Percentiles rank a stretch among this genome's conserved stretches.
Evolutionary conservation across 495 filamentous ascomycete genomes (phyloP).

Genomic region (Daldinia concentrica): DNA sequence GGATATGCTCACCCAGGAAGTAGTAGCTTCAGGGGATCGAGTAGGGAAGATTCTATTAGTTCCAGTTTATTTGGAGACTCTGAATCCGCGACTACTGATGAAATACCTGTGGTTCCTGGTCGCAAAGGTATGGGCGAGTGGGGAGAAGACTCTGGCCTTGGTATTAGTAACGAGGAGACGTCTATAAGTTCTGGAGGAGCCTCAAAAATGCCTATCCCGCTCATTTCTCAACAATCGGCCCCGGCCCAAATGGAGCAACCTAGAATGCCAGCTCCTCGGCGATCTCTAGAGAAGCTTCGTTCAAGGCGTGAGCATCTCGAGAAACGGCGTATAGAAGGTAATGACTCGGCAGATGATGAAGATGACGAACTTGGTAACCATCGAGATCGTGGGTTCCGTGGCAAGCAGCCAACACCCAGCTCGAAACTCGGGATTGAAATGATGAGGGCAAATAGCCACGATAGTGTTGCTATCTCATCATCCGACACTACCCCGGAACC

Average conservation of each 20-base stretch:
- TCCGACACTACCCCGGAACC: slow-evolving; percentile 54
- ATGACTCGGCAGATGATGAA: slow-evolving; percentile 90
- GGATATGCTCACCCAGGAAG: slow-evolving; percentile 72
- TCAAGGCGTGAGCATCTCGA: slow-evolving; percentile 81
- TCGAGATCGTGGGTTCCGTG: slow-evolving; percentile 59
- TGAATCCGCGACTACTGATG: slow-evolving; percentile 80
- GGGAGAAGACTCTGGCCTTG: slow-evolving; percentile 72
- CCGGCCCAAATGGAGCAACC: slow-evolving; percentile 68
- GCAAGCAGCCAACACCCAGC: slow-evolving; percentile 57
- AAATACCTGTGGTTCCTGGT: slow-evolving; percentile 78
- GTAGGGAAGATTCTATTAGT: slow-evolving; percentile 83
- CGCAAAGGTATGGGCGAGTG: slow-evolving; percentile 76
- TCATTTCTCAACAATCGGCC: slow-evolving; percentile 72
- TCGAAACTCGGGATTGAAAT: slow-evolving; percentile 93
- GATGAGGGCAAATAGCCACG: slow-evolving; percentile 94
- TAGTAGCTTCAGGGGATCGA: slow-evolving; percentile 78
- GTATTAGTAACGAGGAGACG: slow-evolving; percentile 68
- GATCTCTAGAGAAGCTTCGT: slow-evolving; percentile 79
- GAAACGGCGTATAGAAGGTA: slow-evolving; percentile 77
- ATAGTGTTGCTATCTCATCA: slow-evolving; percentile 71
- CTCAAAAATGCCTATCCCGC: slow-evolving; percentile 56
- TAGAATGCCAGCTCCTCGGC: slow-evolving; percentile 64
- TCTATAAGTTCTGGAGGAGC: slow-evolving; percentile 45
- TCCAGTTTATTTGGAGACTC: slow-evolving; percentile 88
- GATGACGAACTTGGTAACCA: slow-evolving; percentile 83